phyloP scores from a whole-genome alignment of 495 filamentous ascomycete genomes.

The Podospora pseudopauciseta region DNA sequence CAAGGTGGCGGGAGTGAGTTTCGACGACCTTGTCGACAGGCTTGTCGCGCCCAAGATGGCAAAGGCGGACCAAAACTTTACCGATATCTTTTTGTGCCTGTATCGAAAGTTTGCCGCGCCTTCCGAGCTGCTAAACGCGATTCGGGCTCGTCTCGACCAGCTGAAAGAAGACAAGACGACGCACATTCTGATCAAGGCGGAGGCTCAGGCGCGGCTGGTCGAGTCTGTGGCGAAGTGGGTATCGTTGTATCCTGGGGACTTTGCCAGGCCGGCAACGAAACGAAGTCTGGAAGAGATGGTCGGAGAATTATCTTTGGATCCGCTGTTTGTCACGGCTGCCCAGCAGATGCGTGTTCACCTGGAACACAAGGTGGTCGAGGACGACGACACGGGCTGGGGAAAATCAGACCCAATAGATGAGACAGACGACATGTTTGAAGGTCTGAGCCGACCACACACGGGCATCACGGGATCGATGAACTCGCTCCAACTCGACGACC shows the following conservation, averaged over 20 bases:
- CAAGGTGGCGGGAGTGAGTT: conserved; percentile 61
- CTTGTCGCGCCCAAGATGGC: conserved; percentile 77
- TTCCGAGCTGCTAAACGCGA: conserved; percentile 64
- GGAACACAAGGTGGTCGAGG: conserved; percentile 62
- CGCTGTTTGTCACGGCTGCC: conserved; percentile 75
- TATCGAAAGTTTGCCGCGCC: conserved; percentile 93
- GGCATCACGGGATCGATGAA: conserved; percentile 43
- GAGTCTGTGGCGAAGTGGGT: conserved; percentile 86
- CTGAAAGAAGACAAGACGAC: conserved; percentile 58
- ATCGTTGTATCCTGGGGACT: conserved; percentile 86
- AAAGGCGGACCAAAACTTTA: conserved; percentile 80
- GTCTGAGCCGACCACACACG: conserved; percentile 20
- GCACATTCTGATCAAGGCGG: conserved; percentile 63
- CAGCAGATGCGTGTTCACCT: conserved; percentile 72
- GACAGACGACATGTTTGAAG: conserved; percentile 32
- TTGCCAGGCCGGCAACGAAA: conserved; percentile 74
- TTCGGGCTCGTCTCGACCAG: conserved; percentile 70
- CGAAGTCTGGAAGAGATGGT: conserved; percentile 70
- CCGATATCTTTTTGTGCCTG: conserved; percentile 82
- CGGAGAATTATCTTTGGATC: conserved; percentile 58
- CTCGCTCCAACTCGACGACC: conserved; percentile 44
- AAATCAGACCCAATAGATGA: conserved; percentile 59
- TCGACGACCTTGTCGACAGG: conserved; percentile 86
- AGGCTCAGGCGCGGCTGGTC: conserved; percentile 77
- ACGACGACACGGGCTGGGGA: conserved; percentile 79